A percentile compares a stretch with the other conserved stretches of the same genome.
Conservation (phyloP, 2,329 filamentous ascomycete species). For the Bisporella sp. region DNA sequence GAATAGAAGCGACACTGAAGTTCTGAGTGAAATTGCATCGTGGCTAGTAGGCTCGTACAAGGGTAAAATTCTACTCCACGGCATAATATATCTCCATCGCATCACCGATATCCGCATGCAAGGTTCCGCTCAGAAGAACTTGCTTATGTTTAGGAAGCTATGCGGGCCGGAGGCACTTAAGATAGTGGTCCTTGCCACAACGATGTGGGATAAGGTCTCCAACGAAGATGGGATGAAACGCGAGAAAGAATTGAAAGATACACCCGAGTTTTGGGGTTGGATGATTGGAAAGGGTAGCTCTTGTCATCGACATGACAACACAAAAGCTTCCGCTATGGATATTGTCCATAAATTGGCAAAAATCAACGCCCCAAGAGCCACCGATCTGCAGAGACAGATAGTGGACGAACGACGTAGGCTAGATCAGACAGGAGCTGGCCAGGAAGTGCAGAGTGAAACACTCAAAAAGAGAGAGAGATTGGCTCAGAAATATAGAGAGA, state of each 20-base stretch:
- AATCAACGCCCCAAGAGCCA: too few relatives aligned
- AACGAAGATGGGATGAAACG: neutral
- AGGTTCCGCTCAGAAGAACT: conserved; percentile 32
- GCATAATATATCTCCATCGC: conserved; percentile 40
- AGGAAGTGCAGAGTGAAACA: too few relatives aligned
- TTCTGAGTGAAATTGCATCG: conserved; percentile 30
- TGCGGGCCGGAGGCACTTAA: conserved; percentile 34
- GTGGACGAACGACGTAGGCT: too few relatives aligned
- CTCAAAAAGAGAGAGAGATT: too few relatives aligned
- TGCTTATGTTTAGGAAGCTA: conserved; percentile 38
- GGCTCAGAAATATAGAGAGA: too few relatives aligned
- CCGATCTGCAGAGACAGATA: too few relatives aligned
- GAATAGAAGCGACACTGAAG: conserved; percentile 30
- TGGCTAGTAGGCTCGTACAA: conserved; percentile 27
- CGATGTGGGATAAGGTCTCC: conserved; percentile 29
- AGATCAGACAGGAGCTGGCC: too few relatives aligned
- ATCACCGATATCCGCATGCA: conserved; percentile 35
- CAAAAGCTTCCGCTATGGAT: too few relatives aligned
- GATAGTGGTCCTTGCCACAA: conserved; percentile 36
- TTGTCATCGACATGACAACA: neutral
- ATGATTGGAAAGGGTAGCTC: neutral
- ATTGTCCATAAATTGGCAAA: too few relatives aligned
- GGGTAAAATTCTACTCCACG: conserved; percentile 23
- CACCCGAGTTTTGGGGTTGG: conserved; percentile 1
- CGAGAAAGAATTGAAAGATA: neutral